A percentile compares a stretch with the other conserved stretches of the same genome.
Conservation (phyloP, 108 stramenopile genomes). For the Nannochloropsis granulata region DNA sequence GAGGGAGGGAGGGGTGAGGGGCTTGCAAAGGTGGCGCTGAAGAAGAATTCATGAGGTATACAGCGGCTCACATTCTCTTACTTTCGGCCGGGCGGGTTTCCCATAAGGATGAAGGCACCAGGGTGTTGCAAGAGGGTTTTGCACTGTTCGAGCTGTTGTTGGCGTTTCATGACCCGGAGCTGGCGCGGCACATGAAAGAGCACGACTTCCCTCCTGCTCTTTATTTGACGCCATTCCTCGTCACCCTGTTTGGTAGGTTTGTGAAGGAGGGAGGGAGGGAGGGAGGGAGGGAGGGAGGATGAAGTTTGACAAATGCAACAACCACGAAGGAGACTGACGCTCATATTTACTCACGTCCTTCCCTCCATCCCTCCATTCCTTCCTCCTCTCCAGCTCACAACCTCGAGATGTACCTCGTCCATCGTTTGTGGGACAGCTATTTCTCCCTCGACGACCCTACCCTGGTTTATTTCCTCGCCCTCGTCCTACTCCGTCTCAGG, state of each 20-base stretch:
- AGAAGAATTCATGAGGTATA: background rate
- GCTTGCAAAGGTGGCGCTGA: background rate
- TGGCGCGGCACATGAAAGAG: constrained; percentile 33
- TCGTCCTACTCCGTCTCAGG: background rate
- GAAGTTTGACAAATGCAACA: background rate
- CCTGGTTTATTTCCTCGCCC: background rate
- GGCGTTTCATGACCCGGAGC: constrained; percentile 33
- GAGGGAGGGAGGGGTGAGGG: background rate
- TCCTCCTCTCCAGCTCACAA: background rate
- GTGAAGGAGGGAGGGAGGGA: background rate
- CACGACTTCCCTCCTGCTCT: constrained; percentile 40
- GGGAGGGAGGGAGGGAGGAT: background rate
- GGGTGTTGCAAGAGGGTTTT: constrained; percentile 28
- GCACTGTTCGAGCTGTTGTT: constrained; percentile 34
- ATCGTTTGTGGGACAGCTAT: background rate
- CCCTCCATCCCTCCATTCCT: background rate
- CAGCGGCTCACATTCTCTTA: background rate
- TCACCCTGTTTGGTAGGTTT: constrained; percentile 18
- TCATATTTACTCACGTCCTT: background rate
- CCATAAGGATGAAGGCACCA: background rate
- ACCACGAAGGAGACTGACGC: background rate
- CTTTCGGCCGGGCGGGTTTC: background rate
- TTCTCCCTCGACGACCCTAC: background rate
- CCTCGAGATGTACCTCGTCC: background rate
- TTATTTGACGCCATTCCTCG: constrained; percentile 36